phyloP scores from a whole-genome alignment of 78 protist species.

The Planoprotostelium fungivorum region DNA sequence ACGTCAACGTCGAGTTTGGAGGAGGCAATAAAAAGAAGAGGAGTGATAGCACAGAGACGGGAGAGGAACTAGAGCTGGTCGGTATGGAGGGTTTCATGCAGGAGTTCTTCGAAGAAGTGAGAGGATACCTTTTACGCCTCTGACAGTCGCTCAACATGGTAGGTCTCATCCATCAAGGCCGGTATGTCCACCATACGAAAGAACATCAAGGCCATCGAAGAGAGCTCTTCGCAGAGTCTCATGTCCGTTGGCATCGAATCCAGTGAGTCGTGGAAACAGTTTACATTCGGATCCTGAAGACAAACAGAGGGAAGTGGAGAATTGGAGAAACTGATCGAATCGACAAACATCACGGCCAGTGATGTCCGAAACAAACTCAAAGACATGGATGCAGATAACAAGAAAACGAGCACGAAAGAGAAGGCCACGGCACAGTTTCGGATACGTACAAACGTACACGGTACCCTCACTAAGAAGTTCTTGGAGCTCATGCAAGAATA shows the following conservation, averaged over 20 bases:
- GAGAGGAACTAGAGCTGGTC: constrained; percentile 20
- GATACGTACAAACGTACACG: constrained; percentile 58
- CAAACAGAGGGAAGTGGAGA: constrained; percentile 45
- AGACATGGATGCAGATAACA: constrained; percentile 38
- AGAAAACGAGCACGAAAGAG: constrained; percentile 16
- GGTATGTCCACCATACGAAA: constrained; percentile 40
- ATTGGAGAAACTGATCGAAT: constrained; percentile 44
- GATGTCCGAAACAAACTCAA: constrained; percentile 56
- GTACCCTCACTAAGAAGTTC: constrained; percentile 63
- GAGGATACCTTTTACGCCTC: not conserved
- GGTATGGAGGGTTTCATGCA: constrained; percentile 50
- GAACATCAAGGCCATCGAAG: constrained; percentile 51
- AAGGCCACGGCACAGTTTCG: constrained; percentile 39
- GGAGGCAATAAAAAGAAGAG: constrained; percentile 28
- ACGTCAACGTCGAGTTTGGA: not conserved
- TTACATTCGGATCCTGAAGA: not conserved
- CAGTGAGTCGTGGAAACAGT: not conserved
- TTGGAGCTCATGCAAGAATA: constrained; percentile 77
- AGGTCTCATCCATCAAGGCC: constrained; percentile 15
- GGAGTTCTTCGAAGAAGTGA: constrained; percentile 57
- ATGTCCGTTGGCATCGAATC: constrained; percentile 52
- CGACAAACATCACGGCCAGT: constrained; percentile 46
- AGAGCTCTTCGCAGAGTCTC: constrained; percentile 30
- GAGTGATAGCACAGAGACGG: constrained; percentile 6
- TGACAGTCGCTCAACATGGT: not conserved